phyloP scores from a whole-genome alignment of 306 rosid genomes.

The Rubus idaeus region DNA sequence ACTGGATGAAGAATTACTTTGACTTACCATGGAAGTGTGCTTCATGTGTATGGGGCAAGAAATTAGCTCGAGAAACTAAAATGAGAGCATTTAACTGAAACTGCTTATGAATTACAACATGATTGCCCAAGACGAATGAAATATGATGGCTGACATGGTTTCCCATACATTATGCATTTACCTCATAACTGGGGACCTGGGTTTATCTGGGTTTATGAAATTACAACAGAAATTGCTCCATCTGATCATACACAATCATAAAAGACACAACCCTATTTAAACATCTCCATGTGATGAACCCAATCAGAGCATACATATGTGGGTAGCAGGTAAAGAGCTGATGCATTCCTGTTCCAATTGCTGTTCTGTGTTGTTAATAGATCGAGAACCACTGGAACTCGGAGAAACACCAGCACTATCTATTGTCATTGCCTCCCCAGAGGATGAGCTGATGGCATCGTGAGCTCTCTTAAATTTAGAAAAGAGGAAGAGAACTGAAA shows the following conservation, averaged over 20 bases:
- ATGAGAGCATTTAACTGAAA: background rate
- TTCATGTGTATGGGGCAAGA: background rate
- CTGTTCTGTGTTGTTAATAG: constrained; percentile 9
- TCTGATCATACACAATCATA: background rate
- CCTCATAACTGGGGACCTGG: constrained; percentile 11
- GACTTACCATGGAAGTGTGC: background rate
- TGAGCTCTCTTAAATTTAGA: constrained; percentile 40
- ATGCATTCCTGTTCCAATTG: constrained; percentile 31
- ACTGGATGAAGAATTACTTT: background rate
- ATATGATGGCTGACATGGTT: background rate
- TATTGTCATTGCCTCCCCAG: constrained; percentile 19
- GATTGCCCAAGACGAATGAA: background rate
- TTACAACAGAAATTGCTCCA: constrained; percentile 11
- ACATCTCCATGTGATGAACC: background rate
- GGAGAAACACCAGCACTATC: constrained; percentile 33
- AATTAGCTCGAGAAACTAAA: background rate
- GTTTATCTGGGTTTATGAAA: background rate
- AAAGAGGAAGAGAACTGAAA: constrained; percentile 60
- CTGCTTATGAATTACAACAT: constrained; percentile 6
- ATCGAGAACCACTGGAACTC: constrained; percentile 31
- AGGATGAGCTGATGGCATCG: constrained; percentile 11
- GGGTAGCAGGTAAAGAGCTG: constrained; percentile 21
- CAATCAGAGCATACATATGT: constrained; percentile 17
- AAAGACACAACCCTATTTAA: background rate
- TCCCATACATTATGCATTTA: background rate